Base-by-base conservation (phyloP, 768 basidiomycete genomes). In the Chalciporus chontae region DNA sequence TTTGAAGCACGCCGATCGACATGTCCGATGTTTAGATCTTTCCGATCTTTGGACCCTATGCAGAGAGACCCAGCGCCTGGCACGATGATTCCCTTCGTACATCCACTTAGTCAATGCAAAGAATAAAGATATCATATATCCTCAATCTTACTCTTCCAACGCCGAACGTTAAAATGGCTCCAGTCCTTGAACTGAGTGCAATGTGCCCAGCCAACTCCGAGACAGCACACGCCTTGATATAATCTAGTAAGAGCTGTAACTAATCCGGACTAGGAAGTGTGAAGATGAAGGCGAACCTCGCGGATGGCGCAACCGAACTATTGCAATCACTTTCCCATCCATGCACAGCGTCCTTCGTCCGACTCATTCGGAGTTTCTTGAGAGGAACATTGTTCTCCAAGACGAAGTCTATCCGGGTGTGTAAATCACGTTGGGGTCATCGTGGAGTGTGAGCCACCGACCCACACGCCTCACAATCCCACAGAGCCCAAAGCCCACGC, bases 181-280 rank as follows among this genome's bases (percentile, higher is more conserved):
- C 77, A 9, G 66, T 60, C 32, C 77, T 56, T 55, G 72, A 72
- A 6, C 75, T 75, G 31, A 76, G 52, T 1, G 71, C 63, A 43
- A 79, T 73, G 8, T 54, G 66, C 8, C 78, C 78, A 44, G 61
- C 73, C 37, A 70, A 62, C 52, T 80, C 78, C 6, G 71, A 71
- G 36, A 80, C 68, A 8, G 74, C 69, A 52, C 77, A 80, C 45
- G 68, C 65, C 14, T 63, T 73, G 8, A 77, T 61, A 54, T 79
- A 77, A 53, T 78, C 77, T 59, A n/a, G n/a, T n/a, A n/a, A n/a
- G n/a, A n/a, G n/a, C n/a, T n/a, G n/a, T n/a, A n/a, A n/a, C n/a
- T n/a, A n/a, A n/a, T n/a, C n/a, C n/a, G n/a, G n/a, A 14, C 4
- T n/a, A 14, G 42, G 24, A 38, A 19, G 8, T 24, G 1, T 21